A percentile compares a stretch with the other conserved stretches of the same genome.
Evolutionary conservation across 768 basidiomycete species (phyloP).

Genomic region (Pulveroboletus sp.): DNA sequence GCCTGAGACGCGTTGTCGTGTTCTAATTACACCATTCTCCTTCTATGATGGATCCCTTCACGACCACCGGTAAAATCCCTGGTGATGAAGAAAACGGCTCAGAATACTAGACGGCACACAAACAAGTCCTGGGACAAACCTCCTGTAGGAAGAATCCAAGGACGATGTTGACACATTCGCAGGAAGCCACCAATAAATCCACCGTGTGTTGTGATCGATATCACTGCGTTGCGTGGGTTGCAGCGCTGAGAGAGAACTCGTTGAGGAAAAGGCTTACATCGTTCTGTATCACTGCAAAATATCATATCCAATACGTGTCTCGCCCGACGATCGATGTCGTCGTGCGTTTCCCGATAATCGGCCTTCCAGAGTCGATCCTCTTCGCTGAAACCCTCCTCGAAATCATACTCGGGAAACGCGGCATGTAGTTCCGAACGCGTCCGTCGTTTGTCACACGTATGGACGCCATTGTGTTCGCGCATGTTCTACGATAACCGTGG

Average conservation of each 20-base stretch:
- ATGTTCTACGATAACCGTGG: constrained; percentile 43
- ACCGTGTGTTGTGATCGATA: constrained; percentile 64
- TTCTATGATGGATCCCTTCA: constrained; percentile 10
- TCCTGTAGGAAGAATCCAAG: constrained; percentile 56
- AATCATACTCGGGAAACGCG: constrained; percentile 39
- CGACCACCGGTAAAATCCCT: constrained; percentile 28
- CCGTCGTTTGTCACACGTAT: constrained; percentile 70
- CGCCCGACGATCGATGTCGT: constrained; percentile 43
- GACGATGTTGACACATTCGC: constrained; percentile 39
- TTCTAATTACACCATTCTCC: constrained; percentile 2
- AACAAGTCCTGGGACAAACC: constrained; percentile 39
- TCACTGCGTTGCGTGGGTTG: constrained; percentile 36
- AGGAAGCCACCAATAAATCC: constrained; percentile 60
- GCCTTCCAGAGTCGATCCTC: constrained; percentile 55
- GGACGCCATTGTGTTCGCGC: constrained; percentile 60
- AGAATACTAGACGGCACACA: neutral
- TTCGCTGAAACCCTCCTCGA: constrained; percentile 59
- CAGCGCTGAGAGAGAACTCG: neutral
- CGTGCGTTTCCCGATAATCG: constrained; percentile 20
- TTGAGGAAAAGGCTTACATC: constrained; percentile 36
- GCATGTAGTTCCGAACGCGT: constrained; percentile 43
- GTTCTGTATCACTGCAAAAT: constrained; percentile 40
- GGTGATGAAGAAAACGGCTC: neutral
- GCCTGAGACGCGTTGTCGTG: too few species aligned
- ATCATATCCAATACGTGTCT: constrained; percentile 50